Conservation (phyloP, 148 eudicot species). For the Vaccinium myrtillus region DNA sequence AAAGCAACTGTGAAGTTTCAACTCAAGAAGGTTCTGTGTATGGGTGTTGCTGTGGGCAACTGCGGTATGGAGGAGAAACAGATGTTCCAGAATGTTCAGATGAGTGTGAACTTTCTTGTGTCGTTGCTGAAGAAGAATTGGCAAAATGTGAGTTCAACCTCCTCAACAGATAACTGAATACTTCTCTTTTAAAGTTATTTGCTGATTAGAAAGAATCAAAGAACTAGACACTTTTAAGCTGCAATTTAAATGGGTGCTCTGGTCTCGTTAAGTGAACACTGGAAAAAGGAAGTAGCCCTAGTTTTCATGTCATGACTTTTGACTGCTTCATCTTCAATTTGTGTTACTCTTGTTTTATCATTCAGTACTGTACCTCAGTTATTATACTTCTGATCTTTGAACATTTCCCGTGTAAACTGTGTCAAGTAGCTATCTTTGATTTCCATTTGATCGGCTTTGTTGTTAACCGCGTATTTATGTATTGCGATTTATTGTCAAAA, state of each 20-base stretch:
- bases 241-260: background rate
- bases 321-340: background rate
- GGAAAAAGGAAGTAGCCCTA: too few species aligned
- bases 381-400: background rate
- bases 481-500: background rate
- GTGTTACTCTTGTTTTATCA: background rate
- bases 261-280: background rate
- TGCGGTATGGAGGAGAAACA: constrained; percentile 72
- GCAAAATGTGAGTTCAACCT: constrained; percentile 54
- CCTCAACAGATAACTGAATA: background rate
- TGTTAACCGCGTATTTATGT: background rate
- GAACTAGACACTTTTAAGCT: background rate
- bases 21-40: constrained; percentile 75
- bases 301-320: background rate
- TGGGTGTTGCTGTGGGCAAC: constrained; percentile 81
- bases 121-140: constrained; percentile 74
- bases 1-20: constrained; percentile 75
- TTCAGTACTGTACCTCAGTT: background rate
- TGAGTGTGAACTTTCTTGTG: constrained; percentile 76
- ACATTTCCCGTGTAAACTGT: background rate
- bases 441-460: background rate
- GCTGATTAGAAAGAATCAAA: background rate
- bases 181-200: background rate
- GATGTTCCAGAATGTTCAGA: constrained; percentile 69
- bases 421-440: background rate